These are phyloP conservation scores for Stephania japonica DNA, from an alignment of 164 flowering plant species.

Conservation along the genomic window DNA sequence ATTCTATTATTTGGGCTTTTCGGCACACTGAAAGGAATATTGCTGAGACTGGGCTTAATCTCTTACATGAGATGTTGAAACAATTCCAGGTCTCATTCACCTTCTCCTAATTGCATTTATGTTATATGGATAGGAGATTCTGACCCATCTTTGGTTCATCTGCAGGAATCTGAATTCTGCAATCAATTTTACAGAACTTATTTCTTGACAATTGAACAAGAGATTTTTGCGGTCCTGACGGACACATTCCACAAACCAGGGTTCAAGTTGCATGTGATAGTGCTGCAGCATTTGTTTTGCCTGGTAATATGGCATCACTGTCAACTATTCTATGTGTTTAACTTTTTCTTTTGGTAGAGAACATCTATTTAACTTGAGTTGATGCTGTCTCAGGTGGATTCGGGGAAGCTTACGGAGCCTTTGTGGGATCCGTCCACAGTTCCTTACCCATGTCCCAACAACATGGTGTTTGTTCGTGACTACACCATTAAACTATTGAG, in stretches of 20 bases:
- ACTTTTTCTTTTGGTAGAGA: not conserved
- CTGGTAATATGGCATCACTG: conserved; percentile 43
- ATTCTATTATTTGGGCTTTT: conserved; percentile 98
- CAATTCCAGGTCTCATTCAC: conserved; percentile 70
- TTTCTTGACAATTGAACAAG: conserved; percentile 87
- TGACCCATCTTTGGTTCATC: conserved; percentile 10
- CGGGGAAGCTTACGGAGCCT: conserved; percentile 78
- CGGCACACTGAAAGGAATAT: conserved; percentile 97
- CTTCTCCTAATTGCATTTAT: not conserved
- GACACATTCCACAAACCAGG: conserved; percentile 99
- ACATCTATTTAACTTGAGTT: not conserved
- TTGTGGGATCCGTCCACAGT: conserved; percentile 85
- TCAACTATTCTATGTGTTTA: not conserved
- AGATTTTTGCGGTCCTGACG: conserved; percentile 95
- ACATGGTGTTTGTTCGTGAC: conserved; percentile 66
- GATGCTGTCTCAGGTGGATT: conserved; percentile 53
- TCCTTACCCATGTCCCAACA: conserved; percentile 64
- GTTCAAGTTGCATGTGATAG: conserved; percentile 90
- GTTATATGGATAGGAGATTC: not conserved
- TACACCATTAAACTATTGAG: conserved; percentile 84
- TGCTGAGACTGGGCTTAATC: conserved; percentile 96
- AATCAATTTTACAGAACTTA: conserved; percentile 84
- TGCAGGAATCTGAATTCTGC: conserved; percentile 86
- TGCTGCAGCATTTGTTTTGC: conserved; percentile 85
- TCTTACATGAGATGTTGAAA: conserved; percentile 88